These are phyloP conservation scores for Parathielavia appendiculata DNA, from an alignment of 495 filamentous ascomycete genomes.

Conservation along the genomic window DNA sequence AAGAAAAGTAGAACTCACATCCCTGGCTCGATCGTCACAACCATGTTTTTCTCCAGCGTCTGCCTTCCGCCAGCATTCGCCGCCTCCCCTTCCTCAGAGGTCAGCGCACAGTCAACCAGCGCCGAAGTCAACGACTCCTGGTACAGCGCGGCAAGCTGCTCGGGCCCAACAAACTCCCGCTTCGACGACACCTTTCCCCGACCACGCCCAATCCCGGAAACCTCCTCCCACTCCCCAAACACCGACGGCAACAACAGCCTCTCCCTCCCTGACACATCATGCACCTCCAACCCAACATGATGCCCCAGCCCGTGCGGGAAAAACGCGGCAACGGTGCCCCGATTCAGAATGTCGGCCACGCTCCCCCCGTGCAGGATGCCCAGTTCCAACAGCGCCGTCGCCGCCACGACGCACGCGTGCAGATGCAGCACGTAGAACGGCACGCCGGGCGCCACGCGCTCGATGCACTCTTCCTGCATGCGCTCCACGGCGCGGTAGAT, in stretches of 20 bases:
- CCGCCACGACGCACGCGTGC: constrained; percentile 66
- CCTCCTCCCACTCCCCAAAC: too few species aligned
- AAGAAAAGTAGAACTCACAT: constrained; percentile 44
- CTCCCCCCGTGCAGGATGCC: constrained; percentile 59
- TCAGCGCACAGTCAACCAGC: background rate
- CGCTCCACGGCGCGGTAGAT: constrained; percentile 72
- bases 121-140: background rate
- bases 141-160: constrained; percentile 14
- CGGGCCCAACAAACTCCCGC: constrained; percentile 21
- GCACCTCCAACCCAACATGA: constrained; percentile 84
- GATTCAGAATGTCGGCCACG: constrained; percentile 57
- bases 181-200: constrained; percentile 10
- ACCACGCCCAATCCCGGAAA: background rate
- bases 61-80: constrained; percentile 20
- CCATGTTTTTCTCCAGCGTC: constrained; percentile 60
- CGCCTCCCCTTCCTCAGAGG: background rate
- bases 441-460: constrained; percentile 57
- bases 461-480: constrained; percentile 80
- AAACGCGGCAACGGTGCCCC: constrained; percentile 70
- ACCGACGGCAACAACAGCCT: constrained; percentile 18
- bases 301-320: constrained; percentile 91
- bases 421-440: constrained; percentile 63
- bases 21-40: constrained; percentile 85
- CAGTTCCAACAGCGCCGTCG: constrained; percentile 61
- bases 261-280: constrained; percentile 57